Evolutionary conservation across 176 grass and related monocot species (phyloP).

Genomic region (Guadua angustifolia): DNA sequence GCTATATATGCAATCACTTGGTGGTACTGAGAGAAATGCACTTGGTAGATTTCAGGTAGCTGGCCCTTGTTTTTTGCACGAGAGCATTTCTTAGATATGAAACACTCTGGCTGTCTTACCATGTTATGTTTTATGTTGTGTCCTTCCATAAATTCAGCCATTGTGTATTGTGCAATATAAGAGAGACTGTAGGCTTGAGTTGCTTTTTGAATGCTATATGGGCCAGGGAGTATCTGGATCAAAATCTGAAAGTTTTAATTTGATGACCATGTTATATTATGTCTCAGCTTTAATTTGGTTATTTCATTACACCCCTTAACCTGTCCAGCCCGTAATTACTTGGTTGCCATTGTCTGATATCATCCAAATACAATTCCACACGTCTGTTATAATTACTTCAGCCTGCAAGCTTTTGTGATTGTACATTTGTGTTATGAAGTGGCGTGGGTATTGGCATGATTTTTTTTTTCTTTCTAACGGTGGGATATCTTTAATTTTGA

Average conservation of each 20-base stretch:
- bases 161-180: neutral
- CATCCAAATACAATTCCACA: neutral
- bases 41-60: neutral
- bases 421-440: neutral
- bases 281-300: neutral
- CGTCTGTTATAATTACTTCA: neutral
- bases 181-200: neutral
- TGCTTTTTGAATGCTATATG: neutral
- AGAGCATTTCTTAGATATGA: neutral
- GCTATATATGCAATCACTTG: neutral
- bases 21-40: neutral
- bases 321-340: neutral
- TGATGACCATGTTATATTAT: neutral
- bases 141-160: neutral
- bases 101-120: neutral
- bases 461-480: neutral
- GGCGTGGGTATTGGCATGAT: neutral
- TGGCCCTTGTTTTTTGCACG: neutral
- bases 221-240: neutral
- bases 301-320: neutral
- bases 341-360: neutral
- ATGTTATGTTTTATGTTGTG: neutral
- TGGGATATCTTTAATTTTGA: neutral
- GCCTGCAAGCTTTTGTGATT: neutral
- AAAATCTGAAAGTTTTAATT: constrained; percentile 11